Conservation (phyloP, 2,329 filamentous ascomycete genomes). For the Pseudogymnoascus sp. region DNA sequence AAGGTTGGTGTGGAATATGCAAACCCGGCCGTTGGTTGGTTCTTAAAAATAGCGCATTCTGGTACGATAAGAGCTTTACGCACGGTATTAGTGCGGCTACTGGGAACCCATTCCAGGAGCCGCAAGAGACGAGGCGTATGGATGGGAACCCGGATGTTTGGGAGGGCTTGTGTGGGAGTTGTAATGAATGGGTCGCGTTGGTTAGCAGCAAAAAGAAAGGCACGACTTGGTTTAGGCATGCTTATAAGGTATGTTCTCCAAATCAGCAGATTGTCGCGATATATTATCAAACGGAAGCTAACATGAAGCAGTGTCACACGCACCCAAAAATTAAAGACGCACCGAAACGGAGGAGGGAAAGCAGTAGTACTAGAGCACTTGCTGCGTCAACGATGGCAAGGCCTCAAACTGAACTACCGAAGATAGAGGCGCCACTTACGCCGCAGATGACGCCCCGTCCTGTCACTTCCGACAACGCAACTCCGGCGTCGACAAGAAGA, state of each 20-base stretch:
- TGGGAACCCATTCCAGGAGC: conserved; percentile 70
- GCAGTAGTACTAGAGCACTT: conserved; percentile 38
- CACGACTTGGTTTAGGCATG: conserved; percentile 86
- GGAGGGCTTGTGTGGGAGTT: conserved; percentile 72
- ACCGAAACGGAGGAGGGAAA: conserved; percentile 60
- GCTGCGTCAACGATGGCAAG: conserved; percentile 38
- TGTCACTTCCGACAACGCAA: conserved; percentile 34
- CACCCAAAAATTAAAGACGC: conserved; percentile 66
- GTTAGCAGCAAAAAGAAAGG: conserved; percentile 86
- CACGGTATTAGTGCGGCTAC: conserved; percentile 81
- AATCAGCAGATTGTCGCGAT: neutral
- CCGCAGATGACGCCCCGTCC: conserved; percentile 37
- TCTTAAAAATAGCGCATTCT: conserved; percentile 84
- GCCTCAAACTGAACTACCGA: conserved; percentile 26
- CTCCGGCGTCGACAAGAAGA: conserved; percentile 14
- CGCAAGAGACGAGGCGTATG: conserved; percentile 66
- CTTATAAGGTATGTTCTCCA: conserved; percentile 62
- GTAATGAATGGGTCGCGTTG: conserved; percentile 72
- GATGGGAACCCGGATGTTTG: conserved; percentile 76
- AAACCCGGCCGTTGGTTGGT: conserved; percentile 81
- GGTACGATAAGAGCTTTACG: conserved; percentile 89
- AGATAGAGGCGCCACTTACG: conserved; percentile 39
- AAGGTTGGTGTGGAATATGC: conserved; percentile 86
- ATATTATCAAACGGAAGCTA: conserved; percentile 8
- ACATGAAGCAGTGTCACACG: conserved; percentile 54